phyloP scores from a whole-genome alignment of 371 early-diverging fungal species.

The Nematocida major region DNA sequence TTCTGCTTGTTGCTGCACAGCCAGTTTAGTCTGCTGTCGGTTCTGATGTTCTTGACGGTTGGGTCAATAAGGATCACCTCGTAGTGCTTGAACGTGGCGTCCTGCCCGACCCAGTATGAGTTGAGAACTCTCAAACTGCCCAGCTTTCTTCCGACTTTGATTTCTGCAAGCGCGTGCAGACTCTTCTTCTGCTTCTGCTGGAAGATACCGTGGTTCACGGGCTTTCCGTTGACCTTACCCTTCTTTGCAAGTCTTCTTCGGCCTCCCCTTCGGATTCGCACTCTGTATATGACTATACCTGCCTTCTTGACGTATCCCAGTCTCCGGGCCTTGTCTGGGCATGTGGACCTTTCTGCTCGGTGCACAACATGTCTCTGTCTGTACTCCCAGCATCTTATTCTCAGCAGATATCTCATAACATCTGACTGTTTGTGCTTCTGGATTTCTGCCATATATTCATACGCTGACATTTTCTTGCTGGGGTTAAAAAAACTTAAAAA shows the following conservation, averaged over 20 bases:
- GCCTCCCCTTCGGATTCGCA: constrained; percentile 92
- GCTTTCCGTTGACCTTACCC: constrained; percentile 94
- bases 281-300: constrained; percentile 89
- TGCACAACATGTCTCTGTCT: constrained; percentile 87
- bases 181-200: constrained; percentile 88
- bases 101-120: constrained; percentile 96
- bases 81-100: constrained; percentile 90
- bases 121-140: constrained; percentile 85
- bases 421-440: constrained; percentile 95
- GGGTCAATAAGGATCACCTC: constrained; percentile 97
- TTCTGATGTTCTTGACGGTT: constrained; percentile 84
- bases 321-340: constrained; percentile 94
- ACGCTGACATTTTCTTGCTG: constrained; percentile 66
- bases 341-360: constrained; percentile 89
- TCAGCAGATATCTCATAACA: constrained; percentile 90
- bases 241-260: constrained; percentile 82
- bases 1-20: constrained; percentile 88
- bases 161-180: constrained; percentile 82
- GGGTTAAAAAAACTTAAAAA: constrained; percentile 53
- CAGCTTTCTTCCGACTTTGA: constrained; percentile 86
- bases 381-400: constrained; percentile 95
- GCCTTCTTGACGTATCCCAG: constrained; percentile 97
- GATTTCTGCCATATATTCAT: constrained; percentile 90
- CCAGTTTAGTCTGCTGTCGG: constrained; percentile 95
- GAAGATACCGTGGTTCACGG: constrained; percentile 85